Conservation (phyloP, 78 protist genomes). For the Anaeramoeba flamelloides region DNA sequence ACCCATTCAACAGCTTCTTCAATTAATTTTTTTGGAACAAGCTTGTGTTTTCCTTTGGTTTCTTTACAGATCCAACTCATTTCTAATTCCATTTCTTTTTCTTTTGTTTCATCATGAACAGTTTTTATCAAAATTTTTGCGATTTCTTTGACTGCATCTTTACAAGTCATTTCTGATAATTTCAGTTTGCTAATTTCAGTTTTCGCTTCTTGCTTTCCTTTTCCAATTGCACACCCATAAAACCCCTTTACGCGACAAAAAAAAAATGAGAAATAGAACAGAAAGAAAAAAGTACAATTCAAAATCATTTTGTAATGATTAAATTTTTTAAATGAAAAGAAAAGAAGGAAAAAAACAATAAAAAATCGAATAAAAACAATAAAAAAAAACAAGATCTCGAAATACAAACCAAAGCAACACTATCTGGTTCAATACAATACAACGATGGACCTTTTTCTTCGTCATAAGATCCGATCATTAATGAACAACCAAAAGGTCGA, state of each 20-base stretch:
- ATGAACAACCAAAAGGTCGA: constrained; percentile 89
- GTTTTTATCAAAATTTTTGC: constrained; percentile 53
- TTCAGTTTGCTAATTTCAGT: constrained; percentile 82
- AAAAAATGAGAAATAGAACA: not conserved
- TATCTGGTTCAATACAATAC: constrained; percentile 80
- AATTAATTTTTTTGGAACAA: too few species aligned
- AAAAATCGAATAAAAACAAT: not conserved
- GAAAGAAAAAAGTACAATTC: too few species aligned
- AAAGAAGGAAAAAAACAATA: not conserved
- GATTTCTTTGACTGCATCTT: constrained; percentile 64
- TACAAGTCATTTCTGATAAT: constrained; percentile 31
- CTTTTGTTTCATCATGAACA: too few species aligned
- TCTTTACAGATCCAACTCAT: too few species aligned
- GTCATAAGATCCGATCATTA: constrained; percentile 47
- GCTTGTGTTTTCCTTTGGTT: too few species aligned
- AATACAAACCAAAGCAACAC: constrained; percentile 29
- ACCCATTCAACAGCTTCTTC: too few species aligned
- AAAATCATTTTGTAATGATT: too few species aligned
- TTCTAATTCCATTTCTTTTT: too few species aligned
- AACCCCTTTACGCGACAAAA: constrained; percentile 28
- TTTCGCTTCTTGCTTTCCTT: constrained; percentile 71
- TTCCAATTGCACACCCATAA: constrained; percentile 65
- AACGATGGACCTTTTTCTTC: constrained; percentile 63
- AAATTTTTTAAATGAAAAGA: not conserved
- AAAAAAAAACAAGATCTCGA: not conserved